Conservation (phyloP, 208 protist species). For the Plasmodiophora brassicae region DNA sequence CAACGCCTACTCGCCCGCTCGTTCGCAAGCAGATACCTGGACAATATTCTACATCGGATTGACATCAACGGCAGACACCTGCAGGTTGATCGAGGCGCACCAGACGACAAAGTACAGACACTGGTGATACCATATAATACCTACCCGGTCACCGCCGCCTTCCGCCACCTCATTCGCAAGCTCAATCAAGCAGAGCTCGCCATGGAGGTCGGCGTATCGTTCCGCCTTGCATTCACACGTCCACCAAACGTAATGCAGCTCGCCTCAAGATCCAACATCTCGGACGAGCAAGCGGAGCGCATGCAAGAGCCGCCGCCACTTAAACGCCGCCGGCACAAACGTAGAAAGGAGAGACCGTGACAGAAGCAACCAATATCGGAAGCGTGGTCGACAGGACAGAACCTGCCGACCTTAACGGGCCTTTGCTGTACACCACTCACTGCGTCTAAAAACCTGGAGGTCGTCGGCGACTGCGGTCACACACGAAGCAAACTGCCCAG, state of each 20-base stretch:
- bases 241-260: not conserved
- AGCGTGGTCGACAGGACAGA: too few relatives aligned
- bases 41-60: not conserved
- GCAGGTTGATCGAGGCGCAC: not conserved
- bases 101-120: not conserved
- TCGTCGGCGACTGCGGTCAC: too few relatives aligned
- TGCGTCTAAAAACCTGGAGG: too few relatives aligned
- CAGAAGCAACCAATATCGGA: too few relatives aligned
- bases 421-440: too few relatives aligned
- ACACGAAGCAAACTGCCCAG: too few relatives aligned
- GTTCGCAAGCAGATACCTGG: not conserved
- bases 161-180: not conserved
- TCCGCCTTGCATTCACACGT: not conserved
- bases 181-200: not conserved
- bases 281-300: not conserved
- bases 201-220: not conserved
- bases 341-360: too few relatives aligned
- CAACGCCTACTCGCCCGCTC: not conserved
- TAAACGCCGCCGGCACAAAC: too few relatives aligned
- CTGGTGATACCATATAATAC: not conserved
- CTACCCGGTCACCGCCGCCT: not conserved
- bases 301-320: not conserved
- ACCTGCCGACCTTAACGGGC: too few relatives aligned
- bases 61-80: not conserved
- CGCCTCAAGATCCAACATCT: not conserved